Conservation (phyloP, 345 rosid species). For the Corchorus olitorius region DNA sequence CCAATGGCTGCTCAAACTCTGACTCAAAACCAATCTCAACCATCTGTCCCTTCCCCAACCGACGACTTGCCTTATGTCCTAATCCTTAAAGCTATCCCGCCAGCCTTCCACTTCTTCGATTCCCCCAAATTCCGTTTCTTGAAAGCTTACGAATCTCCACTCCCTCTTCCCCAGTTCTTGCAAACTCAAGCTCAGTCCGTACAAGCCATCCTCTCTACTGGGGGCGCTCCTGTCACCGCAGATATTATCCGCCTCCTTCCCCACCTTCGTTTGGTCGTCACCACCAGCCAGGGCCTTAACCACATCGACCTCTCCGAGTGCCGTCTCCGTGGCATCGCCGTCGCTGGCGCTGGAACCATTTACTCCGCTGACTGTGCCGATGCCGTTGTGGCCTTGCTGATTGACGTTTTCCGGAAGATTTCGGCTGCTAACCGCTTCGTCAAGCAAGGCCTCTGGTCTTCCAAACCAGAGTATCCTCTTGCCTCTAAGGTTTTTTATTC, state of each 20-base stretch:
- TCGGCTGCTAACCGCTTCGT: constrained; percentile 37
- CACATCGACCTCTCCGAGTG: constrained; percentile 48
- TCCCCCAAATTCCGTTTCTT: constrained; percentile 30
- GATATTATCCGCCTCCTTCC: constrained; percentile 40
- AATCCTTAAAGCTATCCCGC: constrained; percentile 17
- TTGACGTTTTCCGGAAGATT: constrained; percentile 47
- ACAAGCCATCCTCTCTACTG: constrained; percentile 36
- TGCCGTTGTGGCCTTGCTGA: constrained; percentile 43
- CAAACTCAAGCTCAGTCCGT: constrained; percentile 29
- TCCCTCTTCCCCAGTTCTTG: constrained; percentile 31
- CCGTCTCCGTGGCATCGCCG: constrained; percentile 43
- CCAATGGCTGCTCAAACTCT: not conserved
- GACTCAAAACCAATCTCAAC: not conserved
- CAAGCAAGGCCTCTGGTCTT: constrained; percentile 39
- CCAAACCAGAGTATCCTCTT: constrained; percentile 35
- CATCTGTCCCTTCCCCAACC: not conserved
- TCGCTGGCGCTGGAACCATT: constrained; percentile 38
- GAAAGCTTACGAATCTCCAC: constrained; percentile 35
- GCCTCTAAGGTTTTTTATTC: constrained; percentile 35
- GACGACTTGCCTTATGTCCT: constrained; percentile 25
- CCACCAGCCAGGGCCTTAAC: constrained; percentile 47
- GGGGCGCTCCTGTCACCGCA: constrained; percentile 31
- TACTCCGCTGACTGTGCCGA: constrained; percentile 48
- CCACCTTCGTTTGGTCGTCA: constrained; percentile 30
- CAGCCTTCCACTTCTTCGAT: not conserved